A percentile compares a stretch with the other conserved stretches of the same genome.
phyloP scores from a whole-genome alignment of 257 asterid genomes.

The Cordia subcordata region DNA sequence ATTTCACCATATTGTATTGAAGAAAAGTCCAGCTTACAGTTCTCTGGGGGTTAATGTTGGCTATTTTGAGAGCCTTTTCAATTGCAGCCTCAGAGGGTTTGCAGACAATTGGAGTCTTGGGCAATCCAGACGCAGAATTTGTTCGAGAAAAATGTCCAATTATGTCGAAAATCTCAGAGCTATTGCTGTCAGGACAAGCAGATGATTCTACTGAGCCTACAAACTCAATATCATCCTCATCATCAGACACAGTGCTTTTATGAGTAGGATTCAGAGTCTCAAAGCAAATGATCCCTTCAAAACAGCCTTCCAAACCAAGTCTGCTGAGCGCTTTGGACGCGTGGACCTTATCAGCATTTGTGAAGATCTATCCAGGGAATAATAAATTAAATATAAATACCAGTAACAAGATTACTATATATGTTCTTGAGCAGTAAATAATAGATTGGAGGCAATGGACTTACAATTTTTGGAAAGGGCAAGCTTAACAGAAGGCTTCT shows the following conservation, averaged over 20 bases:
- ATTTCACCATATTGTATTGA: neutral
- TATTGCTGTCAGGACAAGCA: slow-evolving; percentile 6
- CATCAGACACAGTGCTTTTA: slow-evolving; percentile 62
- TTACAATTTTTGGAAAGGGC: slow-evolving; percentile 81
- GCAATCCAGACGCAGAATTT: slow-evolving; percentile 41
- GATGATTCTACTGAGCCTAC: slow-evolving; percentile 35
- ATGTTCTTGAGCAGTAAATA: too few species aligned
- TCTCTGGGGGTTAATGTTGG: slow-evolving; percentile 71
- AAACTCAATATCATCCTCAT: slow-evolving; percentile 73
- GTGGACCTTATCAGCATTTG: slow-evolving; percentile 86
- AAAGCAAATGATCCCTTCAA: slow-evolving; percentile 90
- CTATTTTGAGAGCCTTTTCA: slow-evolving; percentile 66
- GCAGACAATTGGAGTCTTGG: slow-evolving; percentile 84
- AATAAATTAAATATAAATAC: neutral
- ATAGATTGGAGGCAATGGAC: too few species aligned
- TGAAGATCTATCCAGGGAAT: slow-evolving; percentile 57
- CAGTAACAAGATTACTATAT: too few species aligned
- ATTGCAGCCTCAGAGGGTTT: slow-evolving; percentile 85
- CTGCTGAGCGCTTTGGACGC: slow-evolving; percentile 65
- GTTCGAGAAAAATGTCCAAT: slow-evolving; percentile 68
- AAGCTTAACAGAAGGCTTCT: slow-evolving; percentile 69
- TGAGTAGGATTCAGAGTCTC: slow-evolving; percentile 87
- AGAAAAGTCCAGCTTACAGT: slow-evolving; percentile 45
- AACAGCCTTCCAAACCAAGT: slow-evolving; percentile 84
- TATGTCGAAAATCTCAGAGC: slow-evolving; percentile 61